These are phyloP conservation scores for Saxophila tyrrhenica DNA, from an alignment of 495 filamentous ascomycete genomes.

Conservation along the genomic window DNA sequence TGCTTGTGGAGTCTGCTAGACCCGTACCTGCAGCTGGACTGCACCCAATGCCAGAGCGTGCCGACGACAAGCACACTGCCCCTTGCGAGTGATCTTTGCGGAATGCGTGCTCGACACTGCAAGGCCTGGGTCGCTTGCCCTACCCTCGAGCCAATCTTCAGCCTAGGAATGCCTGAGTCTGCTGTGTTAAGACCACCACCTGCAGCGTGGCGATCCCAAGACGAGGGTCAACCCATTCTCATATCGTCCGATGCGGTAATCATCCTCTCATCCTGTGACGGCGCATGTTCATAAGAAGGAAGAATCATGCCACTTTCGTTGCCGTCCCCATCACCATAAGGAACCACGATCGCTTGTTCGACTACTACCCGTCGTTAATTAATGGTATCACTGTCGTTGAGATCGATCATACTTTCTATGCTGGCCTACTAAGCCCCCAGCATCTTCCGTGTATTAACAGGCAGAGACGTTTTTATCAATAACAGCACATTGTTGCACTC, in stretches of 20 bases:
- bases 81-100: slow-evolving; percentile 13
- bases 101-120: slow-evolving; percentile 5
- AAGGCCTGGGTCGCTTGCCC: neutral
- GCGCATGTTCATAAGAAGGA: neutral
- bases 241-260: slow-evolving; percentile 19
- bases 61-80: neutral
- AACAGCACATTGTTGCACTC: neutral
- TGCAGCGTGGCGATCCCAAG: slow-evolving; percentile 6
- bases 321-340: slow-evolving; percentile 5
- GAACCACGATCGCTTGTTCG: slow-evolving; percentile 1
- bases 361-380: neutral
- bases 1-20: slow-evolving; percentile 9
- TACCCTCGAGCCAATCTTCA: slow-evolving; percentile 8
- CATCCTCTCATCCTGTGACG: slow-evolving; percentile 6
- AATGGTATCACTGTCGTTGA: neutral
- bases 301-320: slow-evolving; percentile 10
- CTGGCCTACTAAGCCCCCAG: neutral
- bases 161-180: neutral
- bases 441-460: slow-evolving; percentile 1
- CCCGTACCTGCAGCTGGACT: slow-evolving; percentile 10
- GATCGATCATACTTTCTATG: neutral
- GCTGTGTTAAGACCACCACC: slow-evolving; percentile 1
- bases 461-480: neutral
- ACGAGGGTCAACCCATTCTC: slow-evolving; percentile 2
- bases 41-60: slow-evolving; percentile 8